These are phyloP conservation scores for Polytrichum formosum DNA, from an alignment of 225 moss, liverwort and hornwort genomes.

Conservation along the genomic window DNA sequence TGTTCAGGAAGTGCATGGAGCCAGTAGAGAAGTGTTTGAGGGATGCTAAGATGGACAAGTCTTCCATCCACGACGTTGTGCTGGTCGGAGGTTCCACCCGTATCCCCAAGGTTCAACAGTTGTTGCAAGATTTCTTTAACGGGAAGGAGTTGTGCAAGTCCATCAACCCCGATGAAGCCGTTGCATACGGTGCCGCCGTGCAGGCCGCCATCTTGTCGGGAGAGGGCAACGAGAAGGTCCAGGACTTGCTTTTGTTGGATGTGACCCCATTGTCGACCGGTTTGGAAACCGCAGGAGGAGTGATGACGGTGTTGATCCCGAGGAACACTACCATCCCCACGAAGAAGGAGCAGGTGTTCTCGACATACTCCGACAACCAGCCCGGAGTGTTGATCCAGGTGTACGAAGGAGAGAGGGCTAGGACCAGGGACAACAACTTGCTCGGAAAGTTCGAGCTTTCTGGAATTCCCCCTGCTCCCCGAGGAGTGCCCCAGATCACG, in stretches of 20 bases:
- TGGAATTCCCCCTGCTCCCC: slow-evolving; percentile 22
- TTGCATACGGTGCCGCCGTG: slow-evolving; percentile 42
- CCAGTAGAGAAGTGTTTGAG: slow-evolving; percentile 18
- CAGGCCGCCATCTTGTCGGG: slow-evolving; percentile 40
- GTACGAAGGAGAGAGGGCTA: slow-evolving; percentile 38
- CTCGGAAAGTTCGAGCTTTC: slow-evolving; percentile 30
- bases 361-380: slow-evolving; percentile 37
- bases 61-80: slow-evolving; percentile 18
- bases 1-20: slow-evolving; percentile 28
- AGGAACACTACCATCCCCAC: slow-evolving; percentile 49
- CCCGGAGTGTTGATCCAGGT: slow-evolving; percentile 48
- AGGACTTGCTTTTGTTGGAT: slow-evolving; percentile 36
- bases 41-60: slow-evolving; percentile 22
- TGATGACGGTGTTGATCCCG: slow-evolving; percentile 39
- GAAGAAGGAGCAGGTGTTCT: slow-evolving; percentile 29
- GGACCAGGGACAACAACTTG: slow-evolving; percentile 30
- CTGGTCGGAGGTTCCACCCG: slow-evolving; percentile 4
- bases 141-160: slow-evolving; percentile 42
- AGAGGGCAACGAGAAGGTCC: slow-evolving; percentile 40
- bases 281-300: slow-evolving; percentile 28
- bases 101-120: slow-evolving; percentile 9
- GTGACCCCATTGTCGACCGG: slow-evolving; percentile 17
- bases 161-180: slow-evolving; percentile 45
- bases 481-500: slow-evolving; percentile 23
- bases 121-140: slow-evolving; percentile 18